phyloP scores from a whole-genome alignment of 306 rosid genomes.

The Glycine latifolia region DNA sequence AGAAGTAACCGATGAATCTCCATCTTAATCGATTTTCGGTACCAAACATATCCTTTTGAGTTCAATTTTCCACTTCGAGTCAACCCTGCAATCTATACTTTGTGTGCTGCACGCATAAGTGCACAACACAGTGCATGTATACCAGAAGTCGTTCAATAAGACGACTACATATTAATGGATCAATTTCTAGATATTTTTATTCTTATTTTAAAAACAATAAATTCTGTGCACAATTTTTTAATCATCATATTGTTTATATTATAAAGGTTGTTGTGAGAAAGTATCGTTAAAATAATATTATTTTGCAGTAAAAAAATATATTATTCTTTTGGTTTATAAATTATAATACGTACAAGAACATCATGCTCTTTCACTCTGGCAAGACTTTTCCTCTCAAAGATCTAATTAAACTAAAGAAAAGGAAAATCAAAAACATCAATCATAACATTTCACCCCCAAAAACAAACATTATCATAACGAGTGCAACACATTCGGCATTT shows the following conservation, averaged over 20 bases:
- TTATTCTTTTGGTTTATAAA: too few relatives aligned
- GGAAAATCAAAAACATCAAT: not conserved
- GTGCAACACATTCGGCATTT: not conserved
- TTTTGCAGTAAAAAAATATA: too few relatives aligned
- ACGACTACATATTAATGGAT: not conserved
- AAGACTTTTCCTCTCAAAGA: not conserved
- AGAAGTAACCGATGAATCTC: not conserved
- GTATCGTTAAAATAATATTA: too few relatives aligned
- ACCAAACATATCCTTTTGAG: not conserved
- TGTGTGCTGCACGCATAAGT: not conserved
- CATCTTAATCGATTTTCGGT: not conserved
- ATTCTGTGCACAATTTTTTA: too few relatives aligned
- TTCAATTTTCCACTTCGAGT: not conserved
- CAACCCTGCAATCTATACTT: not conserved
- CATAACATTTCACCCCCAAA: not conserved
- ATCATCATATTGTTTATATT: too few relatives aligned
- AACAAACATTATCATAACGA: conserved; percentile 24
- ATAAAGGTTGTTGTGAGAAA: too few relatives aligned
- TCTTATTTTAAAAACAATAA: too few relatives aligned
- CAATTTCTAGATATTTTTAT: too few relatives aligned
- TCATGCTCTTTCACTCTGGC: not conserved
- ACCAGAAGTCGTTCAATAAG: not conserved
- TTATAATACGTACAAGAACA: not conserved
- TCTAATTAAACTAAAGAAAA: too few relatives aligned
- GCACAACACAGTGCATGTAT: too few relatives aligned